Base-by-base conservation (phyloP, 768 basidiomycete species). In the Hericium rajendrae region DNA sequence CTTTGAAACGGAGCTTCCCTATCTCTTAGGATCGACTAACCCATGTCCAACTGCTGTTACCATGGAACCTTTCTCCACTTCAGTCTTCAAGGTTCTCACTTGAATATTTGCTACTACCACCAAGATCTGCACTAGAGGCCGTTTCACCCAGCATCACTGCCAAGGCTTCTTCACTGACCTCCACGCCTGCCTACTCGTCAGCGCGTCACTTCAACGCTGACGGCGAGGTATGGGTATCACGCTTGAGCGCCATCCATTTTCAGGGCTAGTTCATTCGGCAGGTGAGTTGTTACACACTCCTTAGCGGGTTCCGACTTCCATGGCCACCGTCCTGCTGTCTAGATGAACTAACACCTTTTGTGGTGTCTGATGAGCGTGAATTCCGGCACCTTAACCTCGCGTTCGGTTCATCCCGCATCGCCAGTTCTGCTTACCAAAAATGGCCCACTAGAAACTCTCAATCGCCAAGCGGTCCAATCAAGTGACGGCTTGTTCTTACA, bases 171-270 rank as follows among this genome's bases (percentile, higher is more conserved):
- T 81, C 81, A 83, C 79, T 69, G 75, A 85, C 83, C 83, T 80
- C 81, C 83, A 84, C 79, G 80, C 80, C 82, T 79, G 79, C 82
- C 83, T 84, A 83, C 82, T 85, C 82, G 78, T 83, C 76, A 78
- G 77, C 73, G 78, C 80, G 69, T 85, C 81, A 80, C 77, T 80
- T 74, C 70, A 81, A 82, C 81, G 74, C 80, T 78, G 78, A 84
- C 79, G 82, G 85, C 75, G 82, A 83, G 81, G 85, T 86, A 81
- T 86, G 82, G 85, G 85, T 85, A 82, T 79, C 79, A 84, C 81
- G 78, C 83, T 86, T 85, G 79, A 87, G 85, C 84, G 84, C 85
- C 85, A 86, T 86, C 85, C 84, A 86, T 86, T 86, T 86, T 86
- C 82, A 86, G 83, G 85, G 85, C 84, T 84, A 86, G 84, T 86